These are phyloP conservation scores for Geranomyces variabilis DNA, from an alignment of 192 early-diverging fungal genomes.

Conservation along the genomic window DNA sequence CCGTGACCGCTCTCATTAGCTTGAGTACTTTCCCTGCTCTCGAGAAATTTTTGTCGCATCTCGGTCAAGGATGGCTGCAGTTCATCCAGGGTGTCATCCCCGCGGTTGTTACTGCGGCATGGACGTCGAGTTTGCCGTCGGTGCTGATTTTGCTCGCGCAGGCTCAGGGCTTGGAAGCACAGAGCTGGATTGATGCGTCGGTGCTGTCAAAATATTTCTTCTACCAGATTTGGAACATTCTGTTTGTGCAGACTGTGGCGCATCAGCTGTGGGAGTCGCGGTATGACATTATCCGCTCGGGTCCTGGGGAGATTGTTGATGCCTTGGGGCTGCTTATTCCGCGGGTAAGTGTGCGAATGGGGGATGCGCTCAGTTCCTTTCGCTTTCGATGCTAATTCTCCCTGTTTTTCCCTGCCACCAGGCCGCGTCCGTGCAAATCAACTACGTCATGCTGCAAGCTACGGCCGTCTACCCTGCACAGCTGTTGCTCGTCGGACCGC, in stretches of 20 bases:
- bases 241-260: conserved; percentile 47
- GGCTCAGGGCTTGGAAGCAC: conserved; percentile 53
- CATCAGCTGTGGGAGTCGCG: conserved; percentile 34
- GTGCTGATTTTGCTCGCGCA: conserved; percentile 54
- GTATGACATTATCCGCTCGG: conserved; percentile 39
- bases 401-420: neutral
- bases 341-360: neutral
- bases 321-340: conserved; percentile 22
- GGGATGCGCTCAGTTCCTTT: neutral
- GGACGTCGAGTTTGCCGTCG: conserved; percentile 51
- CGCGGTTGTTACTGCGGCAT: conserved; percentile 47
- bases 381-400: neutral
- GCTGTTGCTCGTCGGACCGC: conserved; percentile 49
- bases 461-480: conserved; percentile 49
- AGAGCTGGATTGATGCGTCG: conserved; percentile 55
- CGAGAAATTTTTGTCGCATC: conserved; percentile 30
- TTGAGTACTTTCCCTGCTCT: conserved; percentile 46
- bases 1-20: conserved; percentile 38
- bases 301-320: conserved; percentile 42
- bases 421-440: conserved; percentile 42
- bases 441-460: conserved; percentile 52
- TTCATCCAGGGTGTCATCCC: conserved; percentile 52
- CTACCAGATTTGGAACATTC: conserved; percentile 55
- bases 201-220: conserved; percentile 56
- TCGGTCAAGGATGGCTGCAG: conserved; percentile 38